Percentiles rank a stretch among this genome's conserved stretches.
These are phyloP conservation scores for Podospora anserina DNA, from an alignment of 495 filamentous ascomycete genomes.

Conservation along the genomic window DNA sequence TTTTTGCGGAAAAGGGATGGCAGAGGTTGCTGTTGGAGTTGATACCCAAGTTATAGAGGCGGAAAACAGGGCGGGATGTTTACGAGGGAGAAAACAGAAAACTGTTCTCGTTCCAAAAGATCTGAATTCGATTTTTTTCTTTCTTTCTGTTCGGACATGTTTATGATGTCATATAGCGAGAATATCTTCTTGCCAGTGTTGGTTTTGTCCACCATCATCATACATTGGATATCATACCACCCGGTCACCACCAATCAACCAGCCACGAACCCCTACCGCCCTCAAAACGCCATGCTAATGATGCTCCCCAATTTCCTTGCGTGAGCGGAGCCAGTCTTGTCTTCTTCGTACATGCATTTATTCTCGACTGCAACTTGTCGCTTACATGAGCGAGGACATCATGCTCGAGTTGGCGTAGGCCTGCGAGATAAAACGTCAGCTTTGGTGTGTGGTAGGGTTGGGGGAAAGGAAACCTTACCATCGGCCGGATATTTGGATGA, in stretches of 20 bases:
- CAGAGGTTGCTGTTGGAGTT: no score
- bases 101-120: not conserved
- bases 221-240: no score
- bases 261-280: no score
- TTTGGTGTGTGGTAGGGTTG: not conserved
- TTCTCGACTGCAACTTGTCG: not conserved
- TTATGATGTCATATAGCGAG: not conserved
- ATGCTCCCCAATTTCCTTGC: not conserved
- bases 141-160: not conserved
- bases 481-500: conserved; percentile 90
- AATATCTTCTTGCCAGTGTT: not conserved
- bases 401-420: conserved; percentile 80
- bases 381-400: conserved; percentile 57
- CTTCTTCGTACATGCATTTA: not conserved
- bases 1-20: no score
- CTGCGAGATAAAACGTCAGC: conserved; percentile 35
- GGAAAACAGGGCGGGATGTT: no score
- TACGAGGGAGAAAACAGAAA: no score
- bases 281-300: not conserved
- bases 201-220: not conserved
- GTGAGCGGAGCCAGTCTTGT: not conserved
- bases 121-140: not conserved
- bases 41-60: no score
- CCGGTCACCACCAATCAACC: not conserved
- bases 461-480: conserved; percentile 56